Base-by-base conservation (phyloP, 495 filamentous ascomycete species). In the Penicillium riverlandense region DNA sequence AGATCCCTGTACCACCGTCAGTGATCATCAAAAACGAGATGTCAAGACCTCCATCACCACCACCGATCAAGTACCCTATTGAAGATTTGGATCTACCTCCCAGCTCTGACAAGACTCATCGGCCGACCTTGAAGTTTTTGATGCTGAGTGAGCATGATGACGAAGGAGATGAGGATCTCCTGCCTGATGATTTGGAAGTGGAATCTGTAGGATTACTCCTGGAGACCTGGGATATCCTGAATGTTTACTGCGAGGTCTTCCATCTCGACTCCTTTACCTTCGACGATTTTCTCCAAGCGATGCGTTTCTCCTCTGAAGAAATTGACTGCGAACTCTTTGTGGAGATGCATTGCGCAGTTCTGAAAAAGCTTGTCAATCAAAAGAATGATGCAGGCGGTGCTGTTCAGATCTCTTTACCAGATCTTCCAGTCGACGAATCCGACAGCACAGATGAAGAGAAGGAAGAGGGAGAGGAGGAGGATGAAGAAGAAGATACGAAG, bases 201-300 rank as follows among this genome's bases (percentile, higher is more conserved):
- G 78, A 85, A 54, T 88, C 87, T 2, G 79, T 94, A 8, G 88
- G 88, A 1, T 72, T 77, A 10, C 69, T 96, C 8, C 67, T 96
- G 27, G 90, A 95, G 62, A 88, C 84, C 0, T 98, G 94, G 94
- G 85, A 95, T 48, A 96, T 90, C 6, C 74, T 98, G 16, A 97
- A 95, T 55, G 91, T 97, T 29, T 96, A 94, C 57, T 94, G 88
- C 53, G 86, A 95, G 56, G 83, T 96, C 8, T 95, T 88, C 53
- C 79, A 86, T 50, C 74, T 98, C 15, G 92, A 98, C 59, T 96
- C 91, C 0, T 98, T 97, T 56, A 97, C 91, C 0, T 91, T 98
- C 54, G 92, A 98, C 57, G 94, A 98, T 65, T 97, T 87, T 55
- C 65, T 95, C 13, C 87, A 96, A 55, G 85, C 91, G 5, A 80